Conservation (phyloP, 106 monocot species). For the Allium fistulosum region DNA sequence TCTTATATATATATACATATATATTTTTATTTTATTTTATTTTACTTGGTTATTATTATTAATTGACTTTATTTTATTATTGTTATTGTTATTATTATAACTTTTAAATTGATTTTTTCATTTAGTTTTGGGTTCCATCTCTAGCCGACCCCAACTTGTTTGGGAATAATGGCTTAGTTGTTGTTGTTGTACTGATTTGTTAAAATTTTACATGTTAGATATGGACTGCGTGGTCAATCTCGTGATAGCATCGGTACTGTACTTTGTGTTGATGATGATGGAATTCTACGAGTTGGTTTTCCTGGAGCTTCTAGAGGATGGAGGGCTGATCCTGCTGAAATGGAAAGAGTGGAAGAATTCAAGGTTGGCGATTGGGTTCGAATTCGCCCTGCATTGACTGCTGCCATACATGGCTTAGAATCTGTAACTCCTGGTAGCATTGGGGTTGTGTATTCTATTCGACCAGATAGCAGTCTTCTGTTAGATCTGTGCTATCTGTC, state of each 20-base stretch:
- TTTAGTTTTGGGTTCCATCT: too few species aligned
- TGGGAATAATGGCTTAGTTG: too few species aligned
- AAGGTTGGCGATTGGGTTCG: slow-evolving; percentile 98
- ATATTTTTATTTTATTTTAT: too few species aligned
- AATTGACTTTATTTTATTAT: too few species aligned
- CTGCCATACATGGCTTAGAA: slow-evolving; percentile 88
- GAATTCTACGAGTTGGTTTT: slow-evolving; percentile 90
- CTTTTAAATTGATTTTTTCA: too few species aligned
- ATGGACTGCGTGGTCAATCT: slow-evolving; percentile 95
- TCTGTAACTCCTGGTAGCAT: slow-evolving; percentile 90
- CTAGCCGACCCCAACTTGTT: too few species aligned
- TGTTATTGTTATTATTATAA: too few species aligned
- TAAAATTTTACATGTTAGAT: slow-evolving; percentile 26
- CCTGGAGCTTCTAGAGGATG: slow-evolving; percentile 98
- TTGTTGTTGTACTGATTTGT: too few species aligned
- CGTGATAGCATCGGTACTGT: slow-evolving; percentile 98
- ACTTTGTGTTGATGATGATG: slow-evolving; percentile 99
- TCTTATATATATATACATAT: too few species aligned
- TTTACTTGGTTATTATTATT: too few species aligned
- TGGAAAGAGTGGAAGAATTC: slow-evolving; percentile 99
- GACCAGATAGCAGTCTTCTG: slow-evolving; percentile 91
- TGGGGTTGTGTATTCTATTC: slow-evolving; percentile 82
- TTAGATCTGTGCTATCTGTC: slow-evolving; percentile 83
- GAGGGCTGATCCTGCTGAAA: slow-evolving; percentile 99
- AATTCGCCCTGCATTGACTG: slow-evolving; percentile 69